Evolutionary conservation across 2,329 filamentous ascomycete species (phyloP), one percentile per base, ranked within the genome.

Genomic region (Cyphellophora europaea): DNA sequence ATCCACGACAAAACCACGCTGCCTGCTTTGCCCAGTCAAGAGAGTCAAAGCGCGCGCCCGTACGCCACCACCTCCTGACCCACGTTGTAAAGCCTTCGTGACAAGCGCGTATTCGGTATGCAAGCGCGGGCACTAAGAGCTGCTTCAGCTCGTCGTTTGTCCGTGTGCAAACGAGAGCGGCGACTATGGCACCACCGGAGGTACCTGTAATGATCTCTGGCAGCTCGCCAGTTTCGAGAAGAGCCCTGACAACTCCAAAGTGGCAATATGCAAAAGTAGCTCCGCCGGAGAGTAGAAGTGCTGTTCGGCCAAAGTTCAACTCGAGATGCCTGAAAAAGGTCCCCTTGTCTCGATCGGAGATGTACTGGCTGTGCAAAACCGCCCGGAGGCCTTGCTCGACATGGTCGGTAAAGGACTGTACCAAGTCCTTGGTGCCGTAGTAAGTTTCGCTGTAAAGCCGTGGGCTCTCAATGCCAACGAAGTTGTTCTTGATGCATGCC

Each of bases 251-350:
- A 6, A 98, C 84, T 8, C 91, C 91, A 45, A 95, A 86, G 56
- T 98, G 91, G 56, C 96, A 96, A 56, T 94, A 96, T 4, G 91
- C 87, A 59, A 98, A 95, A 0, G 83, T 84, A 3, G 89, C 91
- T 1, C 91, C 91, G 2, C 91, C 91, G 4, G 87, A 95, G 2
- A 98, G 66, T 53, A 89, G 98, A 3, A 98, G 68, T 0, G 91
- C 91, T 5, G 89, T 94, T 18, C 89, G 79, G 18, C 91, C 91
- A 50, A 82, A 94, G 55, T 96, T 96, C 37, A 84, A 84, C 41
- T 86, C 78, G 27, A 95, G 68, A 42, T 93, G 82, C 56, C 89
- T 93, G 66, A 94, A 94, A 30, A 94, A 67, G 4, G 68, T 66
- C 31, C 82, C 73, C 62, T 95, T 96, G 55, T 81, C 77, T 15